These are phyloP conservation scores for Vicia sativa DNA, from an alignment of 306 rosid species.

Conservation along the genomic window DNA sequence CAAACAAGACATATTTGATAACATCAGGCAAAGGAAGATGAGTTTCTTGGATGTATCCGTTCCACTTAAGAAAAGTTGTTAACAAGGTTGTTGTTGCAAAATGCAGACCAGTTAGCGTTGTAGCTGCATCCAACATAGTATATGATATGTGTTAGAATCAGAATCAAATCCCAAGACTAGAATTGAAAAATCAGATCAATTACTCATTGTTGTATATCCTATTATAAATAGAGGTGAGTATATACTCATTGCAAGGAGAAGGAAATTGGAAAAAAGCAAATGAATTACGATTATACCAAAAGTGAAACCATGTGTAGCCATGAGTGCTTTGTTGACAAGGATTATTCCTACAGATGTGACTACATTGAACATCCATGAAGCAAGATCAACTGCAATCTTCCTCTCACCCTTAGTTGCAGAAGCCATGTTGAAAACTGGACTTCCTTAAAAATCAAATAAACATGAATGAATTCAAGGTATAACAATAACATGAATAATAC, in stretches of 20 bases:
- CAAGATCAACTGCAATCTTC: slow-evolving; percentile 62
- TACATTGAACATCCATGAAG: slow-evolving; percentile 81
- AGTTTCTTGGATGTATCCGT: slow-evolving; percentile 70
- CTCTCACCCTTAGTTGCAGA: slow-evolving; percentile 56
- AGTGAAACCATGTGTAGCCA: slow-evolving; percentile 75
- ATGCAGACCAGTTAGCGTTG: slow-evolving; percentile 79
- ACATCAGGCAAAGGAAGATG: slow-evolving; percentile 72
- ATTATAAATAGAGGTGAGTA: too few species aligned
- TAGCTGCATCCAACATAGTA: slow-evolving; percentile 59
- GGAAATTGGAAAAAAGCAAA: neutral
- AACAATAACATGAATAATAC: slow-evolving; percentile 10
- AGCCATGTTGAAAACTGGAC: slow-evolving; percentile 45
- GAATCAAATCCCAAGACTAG: neutral
- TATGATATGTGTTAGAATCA: slow-evolving; percentile 33
- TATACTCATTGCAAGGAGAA: too few species aligned
- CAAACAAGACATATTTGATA: slow-evolving; percentile 69
- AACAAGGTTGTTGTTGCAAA: slow-evolving; percentile 73
- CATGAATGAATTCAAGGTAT: neutral
- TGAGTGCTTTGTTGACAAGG: slow-evolving; percentile 69
- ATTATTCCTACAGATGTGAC: slow-evolving; percentile 82
- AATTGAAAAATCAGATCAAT: too few species aligned
- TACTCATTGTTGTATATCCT: too few species aligned
- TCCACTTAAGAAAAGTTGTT: slow-evolving; percentile 56
- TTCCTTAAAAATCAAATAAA: neutral
- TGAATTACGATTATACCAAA: slow-evolving; percentile 49